Evolutionary conservation across 1,139 yeast species (phyloP).

Genomic region (Wickerhamomyces sp.): DNA sequence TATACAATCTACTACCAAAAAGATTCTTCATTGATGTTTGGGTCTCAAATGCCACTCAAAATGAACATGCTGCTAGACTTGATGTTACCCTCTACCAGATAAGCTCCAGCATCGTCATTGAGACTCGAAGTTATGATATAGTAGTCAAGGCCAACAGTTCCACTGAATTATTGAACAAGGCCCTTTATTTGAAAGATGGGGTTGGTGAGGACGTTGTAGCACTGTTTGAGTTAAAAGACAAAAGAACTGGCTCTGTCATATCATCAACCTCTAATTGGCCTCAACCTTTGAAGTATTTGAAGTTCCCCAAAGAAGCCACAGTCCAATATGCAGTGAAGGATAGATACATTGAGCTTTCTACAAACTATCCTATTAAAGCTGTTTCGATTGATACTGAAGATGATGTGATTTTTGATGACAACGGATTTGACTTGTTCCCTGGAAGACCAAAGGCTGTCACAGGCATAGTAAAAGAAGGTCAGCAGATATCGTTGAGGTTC

Average conservation of each 20-base stretch:
- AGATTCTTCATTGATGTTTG: conserved; percentile 2
- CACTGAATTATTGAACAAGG: conserved; percentile 2
- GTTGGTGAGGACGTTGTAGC: conserved; percentile 11
- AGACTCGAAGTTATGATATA: background rate
- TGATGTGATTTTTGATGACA: conserved; percentile 8
- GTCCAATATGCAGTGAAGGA: conserved; percentile 1
- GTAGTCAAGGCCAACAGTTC: conserved; percentile 4
- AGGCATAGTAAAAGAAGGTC: background rate
- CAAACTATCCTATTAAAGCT: conserved; percentile 8
- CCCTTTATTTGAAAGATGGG: conserved; percentile 8
- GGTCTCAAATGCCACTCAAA: conserved; percentile 8
- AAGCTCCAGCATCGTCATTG: background rate
- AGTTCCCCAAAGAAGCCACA: conserved; percentile 22
- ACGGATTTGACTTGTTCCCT: conserved; percentile 17
- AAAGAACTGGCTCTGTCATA: conserved; percentile 14
- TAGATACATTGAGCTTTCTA: conserved; percentile 1
- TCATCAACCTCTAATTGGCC: conserved; percentile 49
- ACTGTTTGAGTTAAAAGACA: conserved; percentile 8
- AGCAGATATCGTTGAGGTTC: background rate
- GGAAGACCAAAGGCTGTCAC: conserved; percentile 1
- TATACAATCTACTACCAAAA: background rate
- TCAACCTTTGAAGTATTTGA: conserved; percentile 44
- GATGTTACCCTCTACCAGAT: conserved; percentile 1
- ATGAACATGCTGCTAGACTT: background rate
- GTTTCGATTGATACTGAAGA: conserved; percentile 8